phyloP scores from a whole-genome alignment of 305 asterid genomes.

The Nicotiana rustica region DNA sequence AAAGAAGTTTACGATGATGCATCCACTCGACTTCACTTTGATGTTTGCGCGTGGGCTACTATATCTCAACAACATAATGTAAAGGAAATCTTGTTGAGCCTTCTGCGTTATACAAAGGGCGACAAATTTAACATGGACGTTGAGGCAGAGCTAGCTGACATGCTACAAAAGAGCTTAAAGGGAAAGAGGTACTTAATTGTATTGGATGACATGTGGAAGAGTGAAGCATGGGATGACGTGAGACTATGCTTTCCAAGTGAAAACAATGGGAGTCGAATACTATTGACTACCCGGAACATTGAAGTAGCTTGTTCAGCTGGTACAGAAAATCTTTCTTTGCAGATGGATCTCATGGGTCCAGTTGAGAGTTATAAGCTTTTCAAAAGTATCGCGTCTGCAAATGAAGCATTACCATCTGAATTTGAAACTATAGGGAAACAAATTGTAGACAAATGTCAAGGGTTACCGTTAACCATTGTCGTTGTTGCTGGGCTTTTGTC shows the following conservation, averaged over 20 bases:
- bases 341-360: slow-evolving; percentile 28
- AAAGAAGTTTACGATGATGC: too few species aligned
- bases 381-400: neutral
- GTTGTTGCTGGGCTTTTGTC: neutral
- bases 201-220: slow-evolving; percentile 40
- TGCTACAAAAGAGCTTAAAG: neutral
- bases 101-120: too few species aligned
- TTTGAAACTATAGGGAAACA: too few species aligned
- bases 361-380: slow-evolving; percentile 38
- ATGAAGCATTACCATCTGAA: neutral
- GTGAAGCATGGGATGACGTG: slow-evolving; percentile 32
- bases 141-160: neutral
- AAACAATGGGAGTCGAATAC: neutral
- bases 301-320: neutral
- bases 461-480: neutral
- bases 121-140: neutral
- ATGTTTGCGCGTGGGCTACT: too few species aligned
- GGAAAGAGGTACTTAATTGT: slow-evolving; percentile 36
- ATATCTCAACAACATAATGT: too few species aligned
- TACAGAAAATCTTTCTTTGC: neutral
- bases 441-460: too few species aligned
- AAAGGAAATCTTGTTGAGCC: too few species aligned
- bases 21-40: too few species aligned
- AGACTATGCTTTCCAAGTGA: neutral
- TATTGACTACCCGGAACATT: neutral